Conservation (phyloP, 345 rosid species). For the Brassica cretica region DNA sequence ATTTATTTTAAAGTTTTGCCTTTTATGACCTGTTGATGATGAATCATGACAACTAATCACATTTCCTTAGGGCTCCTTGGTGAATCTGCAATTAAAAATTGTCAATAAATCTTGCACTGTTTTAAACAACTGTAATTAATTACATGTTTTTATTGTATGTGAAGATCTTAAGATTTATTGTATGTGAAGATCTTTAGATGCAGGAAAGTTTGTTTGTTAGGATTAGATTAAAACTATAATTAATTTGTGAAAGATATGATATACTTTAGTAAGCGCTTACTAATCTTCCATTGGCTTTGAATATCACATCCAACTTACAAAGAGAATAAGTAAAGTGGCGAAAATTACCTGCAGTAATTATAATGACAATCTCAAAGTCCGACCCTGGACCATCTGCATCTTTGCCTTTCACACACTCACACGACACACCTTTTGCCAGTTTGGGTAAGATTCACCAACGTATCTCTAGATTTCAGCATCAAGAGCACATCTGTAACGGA, state of each 20-base stretch:
- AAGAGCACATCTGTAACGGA: slow-evolving; percentile 64
- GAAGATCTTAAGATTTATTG: no score
- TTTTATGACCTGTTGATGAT: slow-evolving; percentile 27
- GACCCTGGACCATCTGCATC: slow-evolving; percentile 81
- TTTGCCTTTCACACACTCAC: slow-evolving; percentile 66
- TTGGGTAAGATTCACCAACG: slow-evolving; percentile 80
- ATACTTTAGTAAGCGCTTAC: not conserved
- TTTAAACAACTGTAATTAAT: not conserved
- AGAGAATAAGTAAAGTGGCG: not conserved
- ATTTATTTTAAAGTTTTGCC: slow-evolving; percentile 15
- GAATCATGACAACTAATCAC: slow-evolving; percentile 42
- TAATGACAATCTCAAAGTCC: slow-evolving; percentile 81
- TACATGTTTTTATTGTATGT: not conserved
- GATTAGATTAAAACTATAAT: not conserved
- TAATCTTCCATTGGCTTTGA: slow-evolving; percentile 14
- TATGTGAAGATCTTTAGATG: not conserved
- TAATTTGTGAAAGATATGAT: not conserved
- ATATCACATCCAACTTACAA: slow-evolving; percentile 7
- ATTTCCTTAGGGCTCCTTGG: not conserved
- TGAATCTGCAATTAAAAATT: slow-evolving; percentile 1
- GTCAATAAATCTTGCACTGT: slow-evolving; percentile 1
- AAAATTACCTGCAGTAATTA: slow-evolving; percentile 74
- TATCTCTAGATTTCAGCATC: slow-evolving; percentile 85
- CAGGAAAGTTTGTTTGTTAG: not conserved
- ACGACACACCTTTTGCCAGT: slow-evolving; percentile 58